A percentile compares a stretch with the other conserved stretches of the same genome.
phyloP scores from a whole-genome alignment of 345 rosid genomes.

The Salix arbutifolia region DNA sequence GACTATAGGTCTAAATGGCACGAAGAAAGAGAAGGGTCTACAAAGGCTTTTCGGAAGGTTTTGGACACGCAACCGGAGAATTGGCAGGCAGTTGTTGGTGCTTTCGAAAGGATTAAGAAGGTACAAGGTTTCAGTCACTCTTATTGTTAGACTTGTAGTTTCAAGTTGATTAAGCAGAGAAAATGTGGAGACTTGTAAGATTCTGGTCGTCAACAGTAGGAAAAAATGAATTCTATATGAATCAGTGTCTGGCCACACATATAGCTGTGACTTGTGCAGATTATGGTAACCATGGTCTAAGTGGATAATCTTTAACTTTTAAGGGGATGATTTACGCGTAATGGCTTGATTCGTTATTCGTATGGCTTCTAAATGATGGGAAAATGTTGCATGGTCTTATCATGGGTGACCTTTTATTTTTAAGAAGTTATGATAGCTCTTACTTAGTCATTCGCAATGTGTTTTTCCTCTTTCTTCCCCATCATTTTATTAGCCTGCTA shows the following conservation, averaged over 20 bases:
- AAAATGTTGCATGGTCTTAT: neutral
- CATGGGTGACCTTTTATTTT: neutral
- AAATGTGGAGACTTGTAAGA: neutral
- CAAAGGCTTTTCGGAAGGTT: constrained; percentile 47
- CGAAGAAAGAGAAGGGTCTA: constrained; percentile 64
- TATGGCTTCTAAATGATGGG: neutral
- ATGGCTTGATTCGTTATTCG: neutral
- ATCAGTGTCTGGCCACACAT: neutral
- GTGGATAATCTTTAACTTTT: neutral
- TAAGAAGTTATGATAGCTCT: neutral
- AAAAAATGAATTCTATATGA: neutral
- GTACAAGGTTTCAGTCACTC: constrained; percentile 24
- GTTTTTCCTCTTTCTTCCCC: neutral
- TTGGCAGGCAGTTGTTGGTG: constrained; percentile 87
- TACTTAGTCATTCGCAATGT: neutral
- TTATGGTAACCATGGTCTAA: neutral
- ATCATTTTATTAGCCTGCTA: constrained; percentile 64
- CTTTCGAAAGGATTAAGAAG: constrained; percentile 81
- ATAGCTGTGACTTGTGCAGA: neutral
- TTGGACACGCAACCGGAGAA: constrained; percentile 70
- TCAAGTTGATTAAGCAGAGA: neutral
- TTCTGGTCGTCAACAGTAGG: neutral
- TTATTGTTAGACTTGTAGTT: neutral
- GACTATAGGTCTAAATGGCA: constrained; percentile 75
- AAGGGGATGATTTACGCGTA: neutral